Conservation (phyloP, 805 yeast genomes). For the Lipomyces yamanashiensis region DNA sequence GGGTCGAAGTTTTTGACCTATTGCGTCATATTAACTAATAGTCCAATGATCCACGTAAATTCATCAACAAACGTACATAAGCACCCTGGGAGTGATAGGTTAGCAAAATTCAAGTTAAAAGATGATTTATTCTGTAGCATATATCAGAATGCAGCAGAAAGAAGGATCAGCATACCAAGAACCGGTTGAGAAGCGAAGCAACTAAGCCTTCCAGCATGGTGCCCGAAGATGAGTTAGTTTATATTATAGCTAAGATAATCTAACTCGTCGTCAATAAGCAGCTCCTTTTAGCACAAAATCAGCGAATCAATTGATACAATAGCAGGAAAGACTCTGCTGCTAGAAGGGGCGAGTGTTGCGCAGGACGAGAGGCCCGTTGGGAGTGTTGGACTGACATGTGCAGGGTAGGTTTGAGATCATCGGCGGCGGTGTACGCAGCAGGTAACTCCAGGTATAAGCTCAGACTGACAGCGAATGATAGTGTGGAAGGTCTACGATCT, state of each 20-base stretch:
- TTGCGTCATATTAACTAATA: conserved; percentile 31
- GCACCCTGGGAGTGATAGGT: conserved; percentile 41
- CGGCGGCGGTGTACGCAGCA: no score
- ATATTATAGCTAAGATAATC: background rate
- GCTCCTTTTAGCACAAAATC: no score
- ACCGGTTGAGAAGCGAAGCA: conserved; percentile 50
- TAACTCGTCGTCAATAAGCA: no score
- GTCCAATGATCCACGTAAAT: background rate
- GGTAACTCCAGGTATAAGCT: no score
- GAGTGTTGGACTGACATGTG: no score
- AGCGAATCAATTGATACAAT: no score
- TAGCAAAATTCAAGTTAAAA: conserved; percentile 12
- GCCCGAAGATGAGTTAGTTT: background rate
- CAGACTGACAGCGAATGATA: no score
- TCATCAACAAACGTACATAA: conserved; percentile 38
- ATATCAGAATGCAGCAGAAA: background rate
- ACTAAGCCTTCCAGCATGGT: conserved; percentile 51
- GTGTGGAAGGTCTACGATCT: no score
- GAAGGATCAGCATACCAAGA: conserved; percentile 42
- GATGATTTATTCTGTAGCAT: background rate
- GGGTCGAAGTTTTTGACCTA: conserved; percentile 96
- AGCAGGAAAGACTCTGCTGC: no score
- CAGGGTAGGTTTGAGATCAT: no score
- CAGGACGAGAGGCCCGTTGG: no score
- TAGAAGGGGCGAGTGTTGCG: no score